A percentile compares a stretch with the other conserved stretches of the same genome.
phyloP scores from a whole-genome alignment of 805 yeast genomes.

The Wickerhamomyces pijperi region DNA sequence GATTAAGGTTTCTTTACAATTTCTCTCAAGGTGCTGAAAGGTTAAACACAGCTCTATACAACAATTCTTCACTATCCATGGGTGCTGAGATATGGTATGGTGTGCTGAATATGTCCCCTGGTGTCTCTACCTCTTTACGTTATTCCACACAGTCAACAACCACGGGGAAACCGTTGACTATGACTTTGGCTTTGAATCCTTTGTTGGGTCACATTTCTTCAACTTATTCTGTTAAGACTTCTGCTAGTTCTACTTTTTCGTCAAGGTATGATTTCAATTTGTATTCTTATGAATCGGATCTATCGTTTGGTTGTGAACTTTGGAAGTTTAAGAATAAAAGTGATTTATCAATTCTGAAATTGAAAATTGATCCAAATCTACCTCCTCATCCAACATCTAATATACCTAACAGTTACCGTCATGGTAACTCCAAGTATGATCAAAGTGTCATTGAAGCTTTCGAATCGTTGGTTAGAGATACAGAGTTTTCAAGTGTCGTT shows the following conservation, averaged over 20 bases:
- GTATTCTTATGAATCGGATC: conserved; percentile 80
- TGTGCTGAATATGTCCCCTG: conserved; percentile 74
- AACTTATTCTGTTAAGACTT: conserved; percentile 77
- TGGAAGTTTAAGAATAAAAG: conserved; percentile 38
- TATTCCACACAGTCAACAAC: conserved; percentile 79
- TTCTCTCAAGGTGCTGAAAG: conserved; percentile 29
- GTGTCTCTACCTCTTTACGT: conserved; percentile 73
- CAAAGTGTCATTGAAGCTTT: conserved; percentile 38
- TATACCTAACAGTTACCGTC: not conserved
- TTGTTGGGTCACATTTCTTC: conserved; percentile 81
- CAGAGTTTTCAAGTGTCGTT: conserved; percentile 58
- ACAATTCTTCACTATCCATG: conserved; percentile 54
- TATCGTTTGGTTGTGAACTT: conserved; percentile 78
- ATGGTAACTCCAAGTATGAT: conserved; percentile 16
- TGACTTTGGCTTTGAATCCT: conserved; percentile 83
- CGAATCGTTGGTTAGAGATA: conserved; percentile 35
- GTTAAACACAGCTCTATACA: conserved; percentile 32
- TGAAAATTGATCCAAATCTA: conserved; percentile 18
- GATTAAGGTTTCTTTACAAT: conserved; percentile 70
- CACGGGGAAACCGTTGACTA: conserved; percentile 81
- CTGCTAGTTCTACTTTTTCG: conserved; percentile 62
- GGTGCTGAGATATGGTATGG: conserved; percentile 92
- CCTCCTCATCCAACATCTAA: conserved; percentile 19
- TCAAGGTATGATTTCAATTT: conserved; percentile 83
- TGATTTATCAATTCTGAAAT: conserved; percentile 3